A percentile compares a stretch with the other conserved stretches of the same genome.
These are phyloP conservation scores for Boletellus sp. DNA, from an alignment of 1,284 basidiomycete species.

Conservation along the genomic window DNA sequence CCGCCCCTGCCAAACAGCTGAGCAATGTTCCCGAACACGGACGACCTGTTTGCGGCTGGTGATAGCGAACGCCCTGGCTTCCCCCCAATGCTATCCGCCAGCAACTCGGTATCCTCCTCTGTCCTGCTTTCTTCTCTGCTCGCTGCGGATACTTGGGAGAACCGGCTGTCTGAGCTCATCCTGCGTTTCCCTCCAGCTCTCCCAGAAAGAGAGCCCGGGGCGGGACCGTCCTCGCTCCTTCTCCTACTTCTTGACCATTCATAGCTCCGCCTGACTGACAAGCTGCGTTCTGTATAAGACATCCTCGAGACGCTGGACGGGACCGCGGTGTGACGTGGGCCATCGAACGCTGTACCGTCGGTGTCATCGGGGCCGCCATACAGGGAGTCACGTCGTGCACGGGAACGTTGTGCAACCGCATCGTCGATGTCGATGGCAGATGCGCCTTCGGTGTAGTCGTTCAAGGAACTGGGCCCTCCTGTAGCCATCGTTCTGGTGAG, in stretches of 20 bases:
- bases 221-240: conserved; percentile 46
- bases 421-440: conserved; percentile 67
- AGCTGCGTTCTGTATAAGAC: conserved; percentile 54
- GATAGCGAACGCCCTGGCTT: conserved; percentile 34
- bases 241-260: conserved; percentile 51
- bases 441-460: conserved; percentile 83
- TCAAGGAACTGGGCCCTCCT: conserved; percentile 6
- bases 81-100: conserved; percentile 24
- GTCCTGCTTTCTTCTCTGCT: conserved; percentile 15
- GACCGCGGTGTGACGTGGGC: conserved; percentile 65
- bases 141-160: conserved; percentile 37
- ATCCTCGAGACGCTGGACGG: conserved; percentile 77
- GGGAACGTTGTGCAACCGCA: conserved; percentile 48
- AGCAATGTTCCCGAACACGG: conserved; percentile 67
- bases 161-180: conserved; percentile 47
- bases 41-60: conserved; percentile 42
- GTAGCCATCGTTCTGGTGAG: conserved; percentile 11
- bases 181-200: conserved; percentile 36
- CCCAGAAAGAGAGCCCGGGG: conserved; percentile 22
- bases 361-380: conserved; percentile 48
- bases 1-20: conserved; percentile 59
- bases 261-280: conserved; percentile 47
- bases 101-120: conserved; percentile 24
- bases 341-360: conserved; percentile 69
- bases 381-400: conserved; percentile 59